A percentile compares a stretch with the other conserved stretches of the same genome.
These are phyloP conservation scores for Dovyalis caffra DNA, from an alignment of 345 rosid genomes.

Conservation along the genomic window DNA sequence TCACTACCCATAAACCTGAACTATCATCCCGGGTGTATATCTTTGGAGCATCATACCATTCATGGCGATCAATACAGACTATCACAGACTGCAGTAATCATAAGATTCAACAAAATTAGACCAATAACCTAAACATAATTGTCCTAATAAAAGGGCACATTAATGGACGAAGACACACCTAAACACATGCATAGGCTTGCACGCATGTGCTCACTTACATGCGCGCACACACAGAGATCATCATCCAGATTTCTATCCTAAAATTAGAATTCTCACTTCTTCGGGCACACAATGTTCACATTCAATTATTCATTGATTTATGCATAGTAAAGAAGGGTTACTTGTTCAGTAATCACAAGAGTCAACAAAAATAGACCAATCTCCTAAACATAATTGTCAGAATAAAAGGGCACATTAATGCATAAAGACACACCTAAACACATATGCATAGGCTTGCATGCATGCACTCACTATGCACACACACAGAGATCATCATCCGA, in stretches of 20 bases:
- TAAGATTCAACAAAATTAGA: background rate
- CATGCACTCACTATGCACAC: too few relatives aligned
- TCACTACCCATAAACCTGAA: constrained; percentile 79
- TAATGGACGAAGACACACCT: too few relatives aligned
- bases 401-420: background rate
- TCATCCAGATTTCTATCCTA: background rate
- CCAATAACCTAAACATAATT: background rate
- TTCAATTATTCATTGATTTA: too few relatives aligned
- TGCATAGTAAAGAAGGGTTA: too few relatives aligned
- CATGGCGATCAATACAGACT: constrained; percentile 88
- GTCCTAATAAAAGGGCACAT: background rate
- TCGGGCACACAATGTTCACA: too few relatives aligned
- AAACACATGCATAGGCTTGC: background rate
- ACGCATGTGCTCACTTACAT: too few relatives aligned
- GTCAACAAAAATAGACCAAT: background rate
- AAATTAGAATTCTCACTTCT: background rate
- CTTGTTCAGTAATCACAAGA: constrained; percentile 20
- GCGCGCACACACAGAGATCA: too few relatives aligned
- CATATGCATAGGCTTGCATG: too few relatives aligned
- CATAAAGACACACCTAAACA: too few relatives aligned
- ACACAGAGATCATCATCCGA: background rate
- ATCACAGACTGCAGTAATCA: constrained; percentile 69
- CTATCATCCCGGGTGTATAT: constrained; percentile 85
- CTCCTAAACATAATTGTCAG: background rate
- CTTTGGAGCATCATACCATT: constrained; percentile 94